Percentiles rank a stretch among this genome's conserved stretches.
phyloP scores from a whole-genome alignment of 2,329 filamentous ascomycete genomes.

The Sclerotinia subarctica region DNA sequence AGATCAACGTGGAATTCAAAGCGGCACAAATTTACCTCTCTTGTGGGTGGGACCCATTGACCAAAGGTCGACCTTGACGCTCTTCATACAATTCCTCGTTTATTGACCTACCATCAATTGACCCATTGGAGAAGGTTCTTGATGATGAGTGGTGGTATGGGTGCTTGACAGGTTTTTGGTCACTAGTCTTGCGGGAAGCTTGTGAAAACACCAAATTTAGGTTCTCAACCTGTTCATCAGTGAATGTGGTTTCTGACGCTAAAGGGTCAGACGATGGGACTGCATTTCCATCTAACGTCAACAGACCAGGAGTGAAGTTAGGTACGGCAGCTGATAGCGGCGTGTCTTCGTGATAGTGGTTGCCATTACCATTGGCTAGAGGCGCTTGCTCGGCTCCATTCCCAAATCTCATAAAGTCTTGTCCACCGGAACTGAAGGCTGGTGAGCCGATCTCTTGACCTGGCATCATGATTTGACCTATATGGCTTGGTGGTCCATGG shows the following conservation, averaged over 20 bases:
- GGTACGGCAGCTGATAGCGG: conserved; percentile 61
- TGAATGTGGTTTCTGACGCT: conserved; percentile 45
- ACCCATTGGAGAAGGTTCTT: conserved; percentile 54
- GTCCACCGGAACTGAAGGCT: conserved; percentile 37
- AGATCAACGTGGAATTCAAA: neutral
- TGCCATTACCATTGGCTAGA: conserved; percentile 42
- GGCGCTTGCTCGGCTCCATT: conserved; percentile 27
- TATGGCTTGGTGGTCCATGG: conserved; percentile 26
- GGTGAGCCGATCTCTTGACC: conserved; percentile 34
- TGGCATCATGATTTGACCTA: conserved; percentile 32
- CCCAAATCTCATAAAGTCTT: conserved; percentile 31
- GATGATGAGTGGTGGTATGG: conserved; percentile 43
- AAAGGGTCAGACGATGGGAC: conserved; percentile 28
- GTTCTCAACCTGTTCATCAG: conserved; percentile 50
- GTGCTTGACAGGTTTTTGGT: conserved; percentile 37
- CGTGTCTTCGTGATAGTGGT: conserved; percentile 44
- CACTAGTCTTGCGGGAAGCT: conserved; percentile 40
- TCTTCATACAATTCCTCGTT: conserved; percentile 46
- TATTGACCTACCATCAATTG: conserved; percentile 51
- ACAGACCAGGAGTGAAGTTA: conserved; percentile 47
- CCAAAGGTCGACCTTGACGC: conserved; percentile 40
- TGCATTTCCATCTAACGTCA: conserved; percentile 24
- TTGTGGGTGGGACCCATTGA: conserved; percentile 41
- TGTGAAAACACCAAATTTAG: conserved; percentile 49
- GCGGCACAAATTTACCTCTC: conserved; percentile 38